Conservation (phyloP, 805 yeast species). For the Ogataea chonburiensis region DNA sequence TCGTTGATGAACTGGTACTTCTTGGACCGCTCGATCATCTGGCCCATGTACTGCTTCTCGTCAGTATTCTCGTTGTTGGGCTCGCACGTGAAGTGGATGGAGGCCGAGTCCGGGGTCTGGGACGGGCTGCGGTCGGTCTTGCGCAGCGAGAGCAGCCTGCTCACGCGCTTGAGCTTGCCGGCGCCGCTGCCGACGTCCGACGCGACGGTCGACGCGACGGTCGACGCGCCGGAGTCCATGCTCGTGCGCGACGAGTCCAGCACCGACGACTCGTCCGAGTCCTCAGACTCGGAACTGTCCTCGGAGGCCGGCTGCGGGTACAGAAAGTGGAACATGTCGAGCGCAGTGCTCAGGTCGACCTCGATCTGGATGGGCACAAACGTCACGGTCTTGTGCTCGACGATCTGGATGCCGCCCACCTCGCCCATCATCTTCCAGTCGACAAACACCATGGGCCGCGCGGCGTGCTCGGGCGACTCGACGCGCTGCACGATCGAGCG, state of each 20-base stretch:
- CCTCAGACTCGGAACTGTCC: constrained; percentile 7
- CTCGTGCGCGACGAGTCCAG: constrained; percentile 16
- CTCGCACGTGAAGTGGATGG: constrained; percentile 9
- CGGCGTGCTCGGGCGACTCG: constrained; percentile 2
- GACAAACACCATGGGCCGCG: constrained; percentile 38
- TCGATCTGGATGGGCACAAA: constrained; percentile 56
- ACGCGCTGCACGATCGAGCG: constrained; percentile 61
- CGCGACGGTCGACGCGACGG: too few species aligned
- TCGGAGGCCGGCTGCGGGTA: constrained; percentile 24
- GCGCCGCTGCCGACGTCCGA: not conserved
- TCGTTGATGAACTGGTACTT: constrained; percentile 40
- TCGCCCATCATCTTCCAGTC: constrained; percentile 58
- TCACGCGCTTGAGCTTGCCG: constrained; percentile 11
- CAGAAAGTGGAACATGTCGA: constrained; percentile 41
- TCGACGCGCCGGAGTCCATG: constrained; percentile 8
- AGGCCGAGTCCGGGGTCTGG: constrained; percentile 1
- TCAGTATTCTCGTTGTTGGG: constrained; percentile 11
- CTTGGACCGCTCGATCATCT: constrained; percentile 44
- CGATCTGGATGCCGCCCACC: constrained; percentile 62
- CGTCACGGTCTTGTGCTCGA: constrained; percentile 47
- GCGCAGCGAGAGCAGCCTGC: constrained; percentile 10
- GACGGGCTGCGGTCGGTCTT: constrained; percentile 1
- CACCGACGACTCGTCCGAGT: constrained; percentile 9
- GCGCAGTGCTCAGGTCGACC: constrained; percentile 55
- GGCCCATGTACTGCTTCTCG: constrained; percentile 36